Conservation (phyloP, 2,329 filamentous ascomycete genomes). For the Huntiella omanensis region DNA sequence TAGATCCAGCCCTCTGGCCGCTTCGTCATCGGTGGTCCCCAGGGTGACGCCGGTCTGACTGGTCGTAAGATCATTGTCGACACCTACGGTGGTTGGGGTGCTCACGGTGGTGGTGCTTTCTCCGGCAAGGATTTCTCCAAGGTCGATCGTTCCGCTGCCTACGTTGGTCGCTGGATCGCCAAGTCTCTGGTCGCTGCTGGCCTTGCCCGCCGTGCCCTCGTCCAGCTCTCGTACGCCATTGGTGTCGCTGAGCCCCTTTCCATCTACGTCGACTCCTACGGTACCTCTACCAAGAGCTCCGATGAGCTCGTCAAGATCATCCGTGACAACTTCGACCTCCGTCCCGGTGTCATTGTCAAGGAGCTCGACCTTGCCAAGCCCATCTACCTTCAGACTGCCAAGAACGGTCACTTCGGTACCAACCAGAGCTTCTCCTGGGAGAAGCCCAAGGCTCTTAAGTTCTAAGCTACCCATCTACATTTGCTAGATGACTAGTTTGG, state of each 20-base stretch:
- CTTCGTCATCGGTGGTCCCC: conserved; percentile 97
- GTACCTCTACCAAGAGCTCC: conserved; percentile 73
- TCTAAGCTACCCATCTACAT: conserved; percentile 36
- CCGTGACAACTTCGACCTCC: conserved; percentile 88
- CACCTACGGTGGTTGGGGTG: conserved; percentile 99
- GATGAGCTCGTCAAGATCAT: conserved; percentile 94
- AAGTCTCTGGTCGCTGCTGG: conserved; percentile 87
- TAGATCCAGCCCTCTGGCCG: conserved; percentile 89
- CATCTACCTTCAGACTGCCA: conserved; percentile 96
- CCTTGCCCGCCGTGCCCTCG: conserved; percentile 78
- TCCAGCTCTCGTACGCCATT: conserved; percentile 98
- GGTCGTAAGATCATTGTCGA: conserved; percentile 99
- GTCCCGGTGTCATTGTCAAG: conserved; percentile 95
- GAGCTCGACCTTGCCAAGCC: conserved; percentile 88
- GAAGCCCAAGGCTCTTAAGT: conserved; percentile 86
- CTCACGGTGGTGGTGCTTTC: conserved; percentile 99
- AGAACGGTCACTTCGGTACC: conserved; percentile 97
- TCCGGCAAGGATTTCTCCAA: conserved; percentile 99
- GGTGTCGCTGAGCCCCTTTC: conserved; percentile 96
- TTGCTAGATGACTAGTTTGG: background rate
- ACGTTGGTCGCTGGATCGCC: conserved; percentile 95
- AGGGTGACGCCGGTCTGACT: conserved; percentile 96
- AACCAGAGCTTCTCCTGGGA: conserved; percentile 98
- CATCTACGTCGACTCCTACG: conserved; percentile 95
- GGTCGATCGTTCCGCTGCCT: conserved; percentile 95